Conservation (phyloP, 2,329 filamentous ascomycete genomes). For the Fusarium torulosum region DNA sequence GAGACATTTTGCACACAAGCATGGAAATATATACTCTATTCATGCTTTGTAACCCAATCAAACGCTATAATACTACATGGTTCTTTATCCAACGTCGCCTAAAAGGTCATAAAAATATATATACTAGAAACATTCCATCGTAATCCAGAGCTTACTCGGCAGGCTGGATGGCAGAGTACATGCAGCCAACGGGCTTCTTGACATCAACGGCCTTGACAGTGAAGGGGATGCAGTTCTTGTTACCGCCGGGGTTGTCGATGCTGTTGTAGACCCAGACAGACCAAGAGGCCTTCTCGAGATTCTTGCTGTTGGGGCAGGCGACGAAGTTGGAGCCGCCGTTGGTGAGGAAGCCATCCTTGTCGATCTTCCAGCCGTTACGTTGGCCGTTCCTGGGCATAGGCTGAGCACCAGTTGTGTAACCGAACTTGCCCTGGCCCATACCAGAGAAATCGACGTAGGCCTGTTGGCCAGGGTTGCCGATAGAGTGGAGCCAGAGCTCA, state of each 20-base stretch:
- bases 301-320: constrained; percentile 62
- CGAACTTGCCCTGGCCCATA: constrained; percentile 68
- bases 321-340: constrained; percentile 61
- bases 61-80: no score
- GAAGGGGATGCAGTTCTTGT: constrained; percentile 55
- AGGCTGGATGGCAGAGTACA: constrained; percentile 48
- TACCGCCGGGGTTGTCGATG: constrained; percentile 52
- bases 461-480: constrained; percentile 58
- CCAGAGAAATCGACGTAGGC: constrained; percentile 68
- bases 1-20: no score
- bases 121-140: background rate
- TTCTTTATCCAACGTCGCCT: no score
- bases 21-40: no score
- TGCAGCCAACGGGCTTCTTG: constrained; percentile 53
- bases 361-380: constrained; percentile 61
- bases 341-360: constrained; percentile 58
- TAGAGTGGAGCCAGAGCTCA: constrained; percentile 61
- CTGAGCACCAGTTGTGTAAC: constrained; percentile 63
- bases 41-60: no score
- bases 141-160: background rate
- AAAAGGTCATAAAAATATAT: background rate
- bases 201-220: constrained; percentile 47
- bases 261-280: constrained; percentile 54
- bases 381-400: constrained; percentile 57
- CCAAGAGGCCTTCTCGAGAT: constrained; percentile 53